These are phyloP conservation scores for Panaeolus papilionaceus DNA, from an alignment of 768 basidiomycete genomes.

Conservation along the genomic window DNA sequence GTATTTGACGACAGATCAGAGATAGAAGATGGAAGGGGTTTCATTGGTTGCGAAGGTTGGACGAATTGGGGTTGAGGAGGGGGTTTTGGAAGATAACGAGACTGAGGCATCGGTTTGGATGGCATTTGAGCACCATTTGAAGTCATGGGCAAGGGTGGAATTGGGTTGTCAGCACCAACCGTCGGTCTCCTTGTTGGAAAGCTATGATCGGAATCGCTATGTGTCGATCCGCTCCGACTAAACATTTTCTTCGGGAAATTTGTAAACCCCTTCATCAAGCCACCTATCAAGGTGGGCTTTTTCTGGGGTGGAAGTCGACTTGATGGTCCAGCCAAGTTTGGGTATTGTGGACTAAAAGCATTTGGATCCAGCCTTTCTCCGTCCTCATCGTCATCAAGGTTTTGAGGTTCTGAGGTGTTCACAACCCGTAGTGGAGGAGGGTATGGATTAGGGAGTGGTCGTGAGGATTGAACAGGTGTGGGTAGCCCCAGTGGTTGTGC, in stretches of 20 bases:
- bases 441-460: neutral
- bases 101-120: neutral
- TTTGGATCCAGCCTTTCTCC: constrained; percentile 2
- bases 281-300: neutral
- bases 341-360: constrained; percentile 5
- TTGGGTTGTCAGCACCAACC: neutral
- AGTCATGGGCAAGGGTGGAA: neutral
- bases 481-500: neutral
- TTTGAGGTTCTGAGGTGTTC: neutral
- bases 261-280: neutral
- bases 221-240: neutral
- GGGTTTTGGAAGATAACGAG: constrained; percentile 10
- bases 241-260: constrained; percentile 6
- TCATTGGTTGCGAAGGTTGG: neutral
- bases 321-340: constrained; percentile 7
- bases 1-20: neutral
- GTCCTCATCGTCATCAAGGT: neutral
- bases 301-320: neutral
- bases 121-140: neutral
- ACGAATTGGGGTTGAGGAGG: neutral
- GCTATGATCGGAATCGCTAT: neutral
- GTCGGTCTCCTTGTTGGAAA: neutral
- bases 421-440: neutral
- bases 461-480: neutral
- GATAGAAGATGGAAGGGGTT: neutral